Percentiles rank a stretch among this genome's conserved stretches.
phyloP scores from a whole-genome alignment of 2,329 filamentous ascomycete genomes.

The Tolypocladium guangdongense region DNA sequence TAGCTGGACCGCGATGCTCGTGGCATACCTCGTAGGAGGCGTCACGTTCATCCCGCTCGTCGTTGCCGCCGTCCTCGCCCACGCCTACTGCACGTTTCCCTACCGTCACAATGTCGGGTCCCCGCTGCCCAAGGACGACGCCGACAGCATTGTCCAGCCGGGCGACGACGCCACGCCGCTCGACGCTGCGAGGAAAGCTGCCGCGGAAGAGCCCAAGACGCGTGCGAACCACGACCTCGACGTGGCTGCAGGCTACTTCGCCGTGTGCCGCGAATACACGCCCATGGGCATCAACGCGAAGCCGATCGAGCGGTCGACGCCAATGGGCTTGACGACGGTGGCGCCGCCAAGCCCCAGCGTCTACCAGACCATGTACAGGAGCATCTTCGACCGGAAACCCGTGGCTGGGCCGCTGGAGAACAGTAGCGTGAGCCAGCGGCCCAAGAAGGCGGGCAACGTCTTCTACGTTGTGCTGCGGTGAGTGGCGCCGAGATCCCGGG shows the following conservation, averaged over 20 bases:
- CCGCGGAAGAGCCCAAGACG: conserved; percentile 48
- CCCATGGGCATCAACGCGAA: conserved; percentile 88
- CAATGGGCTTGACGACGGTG: conserved; percentile 63
- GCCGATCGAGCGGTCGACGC: conserved; percentile 76
- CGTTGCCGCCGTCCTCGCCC: conserved; percentile 46
- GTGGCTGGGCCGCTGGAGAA: conserved; percentile 34
- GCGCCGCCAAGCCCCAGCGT: conserved; percentile 80
- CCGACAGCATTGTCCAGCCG: conserved; percentile 38
- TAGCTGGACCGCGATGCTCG: conserved; percentile 47
- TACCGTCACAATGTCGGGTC: conserved; percentile 27
- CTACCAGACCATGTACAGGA: conserved; percentile 96
- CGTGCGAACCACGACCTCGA: conserved; percentile 53
- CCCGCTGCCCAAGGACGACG: conserved; percentile 14
- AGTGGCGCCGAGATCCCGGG: conserved; percentile 11
- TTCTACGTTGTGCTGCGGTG: conserved; percentile 88
- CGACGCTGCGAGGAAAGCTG: conserved; percentile 47
- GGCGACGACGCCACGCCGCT: conserved; percentile 56
- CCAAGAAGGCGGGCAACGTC: conserved; percentile 67
- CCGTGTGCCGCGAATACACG: conserved; percentile 87
- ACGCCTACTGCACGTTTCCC: conserved; percentile 61
- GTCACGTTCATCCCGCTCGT: conserved; percentile 76
- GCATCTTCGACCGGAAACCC: conserved; percentile 77
- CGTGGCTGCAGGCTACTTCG: conserved; percentile 84
- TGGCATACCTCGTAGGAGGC: conserved; percentile 76
- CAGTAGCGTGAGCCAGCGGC: conserved; percentile 37